Conservation (phyloP, 148 eudicot genomes). For the Euryodendron excelsum region DNA sequence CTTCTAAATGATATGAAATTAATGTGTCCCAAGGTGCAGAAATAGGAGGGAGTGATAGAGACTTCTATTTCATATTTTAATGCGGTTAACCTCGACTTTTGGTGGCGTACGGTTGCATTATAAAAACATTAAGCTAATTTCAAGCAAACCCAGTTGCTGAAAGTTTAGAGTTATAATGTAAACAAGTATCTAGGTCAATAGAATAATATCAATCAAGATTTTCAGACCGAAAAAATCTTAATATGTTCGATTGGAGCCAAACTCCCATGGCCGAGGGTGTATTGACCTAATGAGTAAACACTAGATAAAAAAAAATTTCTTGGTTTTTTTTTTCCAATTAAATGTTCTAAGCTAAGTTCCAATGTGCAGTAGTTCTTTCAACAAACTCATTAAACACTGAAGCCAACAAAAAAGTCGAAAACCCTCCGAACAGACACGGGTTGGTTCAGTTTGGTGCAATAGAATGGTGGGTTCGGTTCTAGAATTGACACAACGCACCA, state of each 20-base stretch:
- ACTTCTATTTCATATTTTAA: conserved; percentile 65
- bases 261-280: background rate
- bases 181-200: conserved; percentile 56
- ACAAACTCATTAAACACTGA: conserved; percentile 75
- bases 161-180: conserved; percentile 34
- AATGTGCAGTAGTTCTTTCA: conserved; percentile 53
- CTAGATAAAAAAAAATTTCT: too few species aligned
- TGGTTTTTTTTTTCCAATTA: conserved; percentile 37
- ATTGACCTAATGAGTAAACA: conserved; percentile 39
- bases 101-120: conserved; percentile 20
- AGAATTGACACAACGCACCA: too few species aligned
- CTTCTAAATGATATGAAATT: conserved; percentile 43
- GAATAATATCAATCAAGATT: conserved; percentile 27
- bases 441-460: too few species aligned
- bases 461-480: too few species aligned
- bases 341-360: conserved; percentile 45
- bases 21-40: conserved; percentile 84
- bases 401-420: too few species aligned
- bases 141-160: conserved; percentile 38
- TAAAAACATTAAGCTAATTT: conserved; percentile 7
- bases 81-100: conserved; percentile 38
- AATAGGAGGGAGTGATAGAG: conserved; percentile 66
- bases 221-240: conserved; percentile 6
- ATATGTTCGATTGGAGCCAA: conserved; percentile 11
- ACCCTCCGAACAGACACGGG: too few species aligned